phyloP scores from a whole-genome alignment of 495 filamentous ascomycete genomes.

The Aspergillus mulundensis region DNA sequence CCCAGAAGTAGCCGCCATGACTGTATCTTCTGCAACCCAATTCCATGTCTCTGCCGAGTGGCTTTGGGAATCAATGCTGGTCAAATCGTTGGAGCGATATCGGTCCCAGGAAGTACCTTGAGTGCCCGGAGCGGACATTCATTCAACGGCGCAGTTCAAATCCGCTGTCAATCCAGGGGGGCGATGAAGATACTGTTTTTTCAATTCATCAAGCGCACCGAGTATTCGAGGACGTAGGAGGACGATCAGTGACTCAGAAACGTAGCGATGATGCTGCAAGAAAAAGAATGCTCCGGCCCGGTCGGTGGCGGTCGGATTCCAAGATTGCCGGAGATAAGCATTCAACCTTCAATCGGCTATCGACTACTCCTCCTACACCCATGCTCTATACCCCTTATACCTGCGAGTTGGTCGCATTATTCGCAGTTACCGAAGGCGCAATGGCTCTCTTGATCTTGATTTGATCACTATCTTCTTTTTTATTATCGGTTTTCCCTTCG shows the following conservation, averaged over 20 bases:
- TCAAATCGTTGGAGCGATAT: constrained; percentile 22
- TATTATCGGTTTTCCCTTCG: background rate
- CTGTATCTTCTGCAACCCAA: constrained; percentile 27
- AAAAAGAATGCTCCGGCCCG: constrained; percentile 22
- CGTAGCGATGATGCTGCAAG: constrained; percentile 7
- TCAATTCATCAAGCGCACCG: background rate
- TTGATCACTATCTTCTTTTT: background rate
- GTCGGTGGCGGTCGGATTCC: constrained; percentile 23
- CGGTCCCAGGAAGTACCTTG: constrained; percentile 22
- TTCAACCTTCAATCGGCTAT: no score
- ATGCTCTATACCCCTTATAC: background rate
- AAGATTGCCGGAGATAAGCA: constrained; percentile 25
- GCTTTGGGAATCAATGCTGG: constrained; percentile 9
- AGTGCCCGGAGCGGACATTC: constrained; percentile 24
- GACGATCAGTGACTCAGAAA: constrained; percentile 7
- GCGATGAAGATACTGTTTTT: background rate
- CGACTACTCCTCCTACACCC: no score
- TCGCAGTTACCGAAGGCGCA: background rate
- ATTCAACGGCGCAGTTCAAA: constrained; percentile 10
- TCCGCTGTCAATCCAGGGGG: background rate
- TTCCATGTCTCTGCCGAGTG: constrained; percentile 33
- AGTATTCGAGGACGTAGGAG: background rate
- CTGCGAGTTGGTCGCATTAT: background rate
- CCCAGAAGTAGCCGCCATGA: constrained; percentile 35
- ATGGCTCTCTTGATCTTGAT: background rate